phyloP scores from a whole-genome alignment of 257 asterid genomes.

The Petrea volubilis region DNA sequence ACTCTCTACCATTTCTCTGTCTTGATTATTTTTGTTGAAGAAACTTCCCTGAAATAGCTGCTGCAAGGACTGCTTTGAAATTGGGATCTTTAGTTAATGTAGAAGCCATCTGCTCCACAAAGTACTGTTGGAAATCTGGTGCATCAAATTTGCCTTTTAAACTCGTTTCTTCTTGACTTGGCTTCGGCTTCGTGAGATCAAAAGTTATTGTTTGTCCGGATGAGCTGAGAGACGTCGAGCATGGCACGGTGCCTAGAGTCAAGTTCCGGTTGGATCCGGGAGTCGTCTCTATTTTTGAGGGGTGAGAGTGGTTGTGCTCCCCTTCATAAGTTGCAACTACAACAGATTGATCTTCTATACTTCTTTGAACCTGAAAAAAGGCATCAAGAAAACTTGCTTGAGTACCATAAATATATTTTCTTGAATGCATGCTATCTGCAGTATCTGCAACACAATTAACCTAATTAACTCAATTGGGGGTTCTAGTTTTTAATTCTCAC shows the following conservation, averaged over 20 bases:
- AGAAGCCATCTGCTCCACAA: conserved; percentile 90
- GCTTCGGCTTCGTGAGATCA: conserved; percentile 49
- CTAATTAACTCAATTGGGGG: not conserved
- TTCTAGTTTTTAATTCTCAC: conserved; percentile 28
- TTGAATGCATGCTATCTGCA: not conserved
- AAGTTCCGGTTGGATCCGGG: conserved; percentile 26
- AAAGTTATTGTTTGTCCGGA: conserved; percentile 61
- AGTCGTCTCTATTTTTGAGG: conserved; percentile 29
- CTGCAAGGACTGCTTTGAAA: conserved; percentile 90
- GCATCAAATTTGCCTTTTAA: conserved; percentile 31
- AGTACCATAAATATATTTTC: not conserved
- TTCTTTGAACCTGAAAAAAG: conserved; percentile 55
- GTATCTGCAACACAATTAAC: not conserved
- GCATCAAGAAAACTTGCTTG: not conserved
- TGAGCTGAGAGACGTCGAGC: conserved; percentile 46
- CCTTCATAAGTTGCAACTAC: conserved; percentile 78
- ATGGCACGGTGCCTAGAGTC: conserved; percentile 46
- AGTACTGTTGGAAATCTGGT: conserved; percentile 54
- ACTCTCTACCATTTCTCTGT: conserved; percentile 32
- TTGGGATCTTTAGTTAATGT: conserved; percentile 85
- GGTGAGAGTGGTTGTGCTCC: conserved; percentile 68
- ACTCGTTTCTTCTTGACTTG: conserved; percentile 26
- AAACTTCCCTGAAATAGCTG: conserved; percentile 86
- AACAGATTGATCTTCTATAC: conserved; percentile 63
- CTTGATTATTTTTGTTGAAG: conserved; percentile 47